Evolutionary conservation across 2,329 filamentous ascomycete species (phyloP).

Genomic region (Botrytis byssoidea): DNA sequence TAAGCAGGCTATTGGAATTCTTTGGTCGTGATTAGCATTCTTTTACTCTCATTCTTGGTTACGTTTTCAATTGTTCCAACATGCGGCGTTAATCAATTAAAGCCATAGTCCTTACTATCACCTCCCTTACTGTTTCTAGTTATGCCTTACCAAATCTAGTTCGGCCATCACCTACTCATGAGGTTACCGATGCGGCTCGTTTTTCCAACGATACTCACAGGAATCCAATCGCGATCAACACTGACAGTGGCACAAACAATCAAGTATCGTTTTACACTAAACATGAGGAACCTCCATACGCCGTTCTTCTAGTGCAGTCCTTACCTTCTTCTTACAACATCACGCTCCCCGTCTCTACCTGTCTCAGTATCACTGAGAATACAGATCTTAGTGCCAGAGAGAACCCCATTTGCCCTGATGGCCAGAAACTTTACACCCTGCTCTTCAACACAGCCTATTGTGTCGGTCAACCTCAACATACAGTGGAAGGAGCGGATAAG

Average conservation of each 20-base stretch:
- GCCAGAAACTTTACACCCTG: neutral
- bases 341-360: slow-evolving; percentile 1
- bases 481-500: neutral
- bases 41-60: neutral
- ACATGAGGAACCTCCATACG: neutral
- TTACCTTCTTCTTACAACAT: neutral
- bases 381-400: neutral
- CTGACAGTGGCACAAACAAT: neutral
- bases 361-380: neutral
- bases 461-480: neutral
- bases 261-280: neutral
- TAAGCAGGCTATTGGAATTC: neutral
- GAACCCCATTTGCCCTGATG: neutral
- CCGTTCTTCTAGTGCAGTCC: neutral
- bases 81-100: neutral
- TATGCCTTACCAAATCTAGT: neutral
- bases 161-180: neutral
- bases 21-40: neutral
- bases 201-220: neutral
- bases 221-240: neutral
- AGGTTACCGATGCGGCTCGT: neutral
- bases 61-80: neutral
- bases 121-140: neutral
- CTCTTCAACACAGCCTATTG: neutral
- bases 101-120: neutral